Evolutionary conservation across 345 rosid species (phyloP), one percentile per base, ranked within the genome.

Genomic region (Punica granatum): DNA sequence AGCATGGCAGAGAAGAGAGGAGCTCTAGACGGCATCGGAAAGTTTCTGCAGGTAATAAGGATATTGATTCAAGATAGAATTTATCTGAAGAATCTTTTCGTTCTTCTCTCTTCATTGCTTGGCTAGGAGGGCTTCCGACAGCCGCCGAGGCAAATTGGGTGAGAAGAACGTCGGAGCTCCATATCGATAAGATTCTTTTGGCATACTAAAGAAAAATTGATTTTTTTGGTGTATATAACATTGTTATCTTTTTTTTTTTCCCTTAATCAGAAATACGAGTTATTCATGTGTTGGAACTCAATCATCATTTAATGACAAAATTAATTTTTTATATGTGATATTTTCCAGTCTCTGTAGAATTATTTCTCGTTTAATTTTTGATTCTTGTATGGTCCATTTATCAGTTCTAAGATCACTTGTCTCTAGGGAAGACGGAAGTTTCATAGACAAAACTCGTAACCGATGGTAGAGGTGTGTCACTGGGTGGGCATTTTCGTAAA

Each of bases 21-120:
- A 83, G 83, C 42, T 72, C 88, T 26, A 85, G 92, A 73, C 91
- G 85, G 41, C 97, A 82, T 66, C 85, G 93, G 48, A 92, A 83
- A 81, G 82, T 80, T 37, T 76, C 36, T 19, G 76, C 71, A 0
- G 75, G 81, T 30, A 68, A 58, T 65, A 75, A 56, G 77, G 86
- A 83, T 59, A 72, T 23, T 3, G 81, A 61, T 33, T 53, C 62
- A 11, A 12, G 68, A 46, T 70, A 39, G 42, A 5, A 28, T 31
- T 25, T 70, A 37, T 68, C 28, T 35, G 49, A 26, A 25, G 60
- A 54, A 10, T 1, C 31, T 16, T 14, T 56, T 56, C 26, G 19
- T 56, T 56, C 26, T 3, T 56, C 13, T 56, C 14, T 12, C 34
- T 26, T 26, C 16, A 56, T 56, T 26, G 58, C 30, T 51, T 56